phyloP scores from a whole-genome alignment of 768 basidiomycete genomes.

The Pleurotus eryngii region DNA sequence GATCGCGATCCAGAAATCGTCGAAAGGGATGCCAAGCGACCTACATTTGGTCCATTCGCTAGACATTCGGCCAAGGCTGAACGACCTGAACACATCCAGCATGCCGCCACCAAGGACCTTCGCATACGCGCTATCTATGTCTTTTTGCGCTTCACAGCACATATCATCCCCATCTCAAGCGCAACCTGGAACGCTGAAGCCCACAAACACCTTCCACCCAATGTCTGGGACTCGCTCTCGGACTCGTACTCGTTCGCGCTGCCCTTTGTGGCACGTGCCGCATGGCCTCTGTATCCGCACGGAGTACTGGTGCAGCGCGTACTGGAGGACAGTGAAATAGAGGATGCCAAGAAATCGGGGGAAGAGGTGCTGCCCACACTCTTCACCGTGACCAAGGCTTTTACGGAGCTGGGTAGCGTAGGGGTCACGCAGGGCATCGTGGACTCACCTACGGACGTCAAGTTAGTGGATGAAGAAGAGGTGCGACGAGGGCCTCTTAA shows the following conservation, averaged over 20 bases:
- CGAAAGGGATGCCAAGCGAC: constrained; percentile 21
- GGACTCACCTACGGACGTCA: constrained; percentile 35
- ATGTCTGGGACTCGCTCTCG: constrained; percentile 1
- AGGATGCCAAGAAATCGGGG: constrained; percentile 62
- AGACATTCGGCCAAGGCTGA: constrained; percentile 11
- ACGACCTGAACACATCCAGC: neutral
- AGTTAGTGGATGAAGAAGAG: constrained; percentile 54
- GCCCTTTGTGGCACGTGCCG: constrained; percentile 76
- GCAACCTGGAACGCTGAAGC: neutral
- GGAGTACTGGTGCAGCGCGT: constrained; percentile 78
- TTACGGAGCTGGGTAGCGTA: constrained; percentile 69
- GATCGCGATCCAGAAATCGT: neutral
- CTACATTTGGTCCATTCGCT: constrained; percentile 56
- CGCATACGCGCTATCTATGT: constrained; percentile 66
- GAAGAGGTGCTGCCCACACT: constrained; percentile 75
- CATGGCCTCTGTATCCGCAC: constrained; percentile 76
- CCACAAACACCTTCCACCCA: neutral
- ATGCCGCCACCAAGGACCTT: constrained; percentile 30
- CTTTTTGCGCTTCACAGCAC: constrained; percentile 72
- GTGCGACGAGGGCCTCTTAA: constrained; percentile 46
- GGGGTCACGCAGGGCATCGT: constrained; percentile 63
- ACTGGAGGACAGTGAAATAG: constrained; percentile 61
- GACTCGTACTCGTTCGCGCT: constrained; percentile 63
- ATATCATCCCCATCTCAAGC: constrained; percentile 49
- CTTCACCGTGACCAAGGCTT: constrained; percentile 74